Base-by-base conservation (phyloP, 768 basidiomycete species). In the Guyanaporus albipodus region DNA sequence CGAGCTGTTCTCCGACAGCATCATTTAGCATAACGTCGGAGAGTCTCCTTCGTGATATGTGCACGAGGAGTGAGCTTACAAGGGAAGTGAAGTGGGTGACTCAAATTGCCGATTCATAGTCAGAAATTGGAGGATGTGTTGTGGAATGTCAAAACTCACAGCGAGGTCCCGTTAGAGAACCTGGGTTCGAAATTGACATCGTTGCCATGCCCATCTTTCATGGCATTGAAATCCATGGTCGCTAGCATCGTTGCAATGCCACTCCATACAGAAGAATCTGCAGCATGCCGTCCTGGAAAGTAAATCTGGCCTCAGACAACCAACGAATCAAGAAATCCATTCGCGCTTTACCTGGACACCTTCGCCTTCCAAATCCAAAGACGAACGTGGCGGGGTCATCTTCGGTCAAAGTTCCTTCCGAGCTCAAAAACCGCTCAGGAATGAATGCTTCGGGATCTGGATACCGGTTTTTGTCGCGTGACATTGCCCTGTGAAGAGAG, bases 171-270 rank as follows among this genome's bases (percentile, higher is more conserved):
- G n/a, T 12, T 32, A 6, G 17, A 4, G n/a, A 38, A 52, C 15
- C 26, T 28, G 0, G 38, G 32, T 19, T 44, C 46, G 5, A 52
- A 49, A 6, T 41, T 35, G 15, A 52, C n/a, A 4, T 41, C 47
- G 4, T 28, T 42, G 11, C 50, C 50, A 7, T 47, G 17, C 11
- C 3, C 21, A 23, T 44, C 34, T 19, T 37, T 36, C 19, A n/a
- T 10, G 8, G 27, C 19, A 36, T 44, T 29, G 8, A 38, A 38
- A n/a, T 38, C 22, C 6, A 38, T 7, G 4, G 36, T 38, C 2
- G 36, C 36, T 14, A 38, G 24, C 42, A 34, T 18, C 10, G 44
- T 29, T 12, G 27, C 44, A 22, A 44, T 23, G 6, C n/a, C 36
- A 29, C 15, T 28, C 44, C 44, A 44, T 27, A 37, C 15, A 4